A percentile compares a stretch with the other conserved stretches of the same genome.
Conservation (phyloP, 164 flowering plant species). For the Dillenia suffruticosa region DNA sequence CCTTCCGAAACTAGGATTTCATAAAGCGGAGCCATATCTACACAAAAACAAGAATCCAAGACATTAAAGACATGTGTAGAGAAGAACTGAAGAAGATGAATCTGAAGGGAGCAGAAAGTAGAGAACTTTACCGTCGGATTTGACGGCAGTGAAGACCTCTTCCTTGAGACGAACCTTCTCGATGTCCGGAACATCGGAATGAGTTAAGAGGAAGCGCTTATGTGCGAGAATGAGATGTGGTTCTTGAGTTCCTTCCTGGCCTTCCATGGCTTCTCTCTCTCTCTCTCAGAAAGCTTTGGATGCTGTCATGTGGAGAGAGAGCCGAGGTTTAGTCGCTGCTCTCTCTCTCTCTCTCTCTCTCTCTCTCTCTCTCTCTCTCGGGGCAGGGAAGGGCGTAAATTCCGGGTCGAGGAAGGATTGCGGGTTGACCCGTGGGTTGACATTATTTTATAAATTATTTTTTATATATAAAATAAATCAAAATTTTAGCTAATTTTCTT, state of each 20-base stretch:
- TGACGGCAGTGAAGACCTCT: constrained; percentile 58
- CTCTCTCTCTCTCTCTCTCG: too few species aligned
- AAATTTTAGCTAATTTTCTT: too few species aligned
- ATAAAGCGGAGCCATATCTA: constrained; percentile 82
- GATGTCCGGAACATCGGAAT: constrained; percentile 77
- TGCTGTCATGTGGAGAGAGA: neutral
- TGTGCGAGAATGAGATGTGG: constrained; percentile 63
- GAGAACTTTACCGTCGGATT: constrained; percentile 47
- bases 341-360: too few species aligned
- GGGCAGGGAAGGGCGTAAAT: too few species aligned
- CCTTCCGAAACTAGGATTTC: constrained; percentile 52
- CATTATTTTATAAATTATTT: too few species aligned
- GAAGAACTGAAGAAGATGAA: neutral
- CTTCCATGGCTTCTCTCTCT: constrained; percentile 41
- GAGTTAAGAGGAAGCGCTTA: constrained; percentile 76
- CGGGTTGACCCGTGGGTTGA: too few species aligned
- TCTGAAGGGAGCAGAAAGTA: neutral
- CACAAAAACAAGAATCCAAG: constrained; percentile 1
- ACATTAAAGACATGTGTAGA: neutral
- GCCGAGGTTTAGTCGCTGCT: too few species aligned
- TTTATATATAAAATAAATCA: too few species aligned
- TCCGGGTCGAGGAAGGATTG: too few species aligned
- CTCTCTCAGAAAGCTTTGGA: neutral
- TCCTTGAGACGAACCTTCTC: constrained; percentile 80
- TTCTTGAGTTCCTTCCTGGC: constrained; percentile 65